Evolutionary conservation across 106 monocot species (phyloP).

Genomic region (Acorus gramineus): DNA sequence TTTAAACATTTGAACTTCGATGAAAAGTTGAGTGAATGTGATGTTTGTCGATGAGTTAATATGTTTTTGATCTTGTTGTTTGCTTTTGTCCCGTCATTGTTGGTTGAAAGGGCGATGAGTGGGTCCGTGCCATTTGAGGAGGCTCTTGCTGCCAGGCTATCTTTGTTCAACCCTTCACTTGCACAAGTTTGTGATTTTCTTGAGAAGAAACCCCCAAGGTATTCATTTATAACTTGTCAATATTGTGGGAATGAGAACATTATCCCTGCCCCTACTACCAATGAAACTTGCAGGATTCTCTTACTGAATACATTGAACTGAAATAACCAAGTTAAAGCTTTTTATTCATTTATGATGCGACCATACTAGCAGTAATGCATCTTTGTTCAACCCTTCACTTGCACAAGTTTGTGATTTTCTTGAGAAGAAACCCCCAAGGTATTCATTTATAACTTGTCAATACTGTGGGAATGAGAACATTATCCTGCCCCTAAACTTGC

Average conservation of each 20-base stretch:
- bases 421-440: constrained; percentile 85
- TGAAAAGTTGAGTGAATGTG: too few relatives aligned
- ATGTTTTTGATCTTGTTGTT: too few relatives aligned
- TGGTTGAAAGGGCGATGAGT: constrained; percentile 70
- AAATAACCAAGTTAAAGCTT: too few relatives aligned
- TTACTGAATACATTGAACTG: too few relatives aligned
- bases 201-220: constrained; percentile 85
- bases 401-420: constrained; percentile 64
- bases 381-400: constrained; percentile 70
- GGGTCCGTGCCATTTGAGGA: constrained; percentile 95
- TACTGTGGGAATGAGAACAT: too few relatives aligned
- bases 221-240: not conserved
- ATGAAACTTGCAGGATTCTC: too few relatives aligned
- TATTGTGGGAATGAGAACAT: too few relatives aligned
- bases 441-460: not conserved
- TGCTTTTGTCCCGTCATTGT: not conserved
- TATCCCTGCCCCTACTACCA: too few relatives aligned
- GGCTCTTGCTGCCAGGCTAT: constrained; percentile 82
- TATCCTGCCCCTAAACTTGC: too few relatives aligned
- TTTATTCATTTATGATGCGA: too few relatives aligned
- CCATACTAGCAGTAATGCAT: too few relatives aligned
- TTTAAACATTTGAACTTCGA: not conserved
- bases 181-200: constrained; percentile 64
- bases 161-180: constrained; percentile 76
- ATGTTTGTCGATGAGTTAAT: too few relatives aligned